Percentiles rank a stretch among this genome's conserved stretches.
Conservation (phyloP, 1,284 basidiomycete species). For the Cerrena zonata region DNA sequence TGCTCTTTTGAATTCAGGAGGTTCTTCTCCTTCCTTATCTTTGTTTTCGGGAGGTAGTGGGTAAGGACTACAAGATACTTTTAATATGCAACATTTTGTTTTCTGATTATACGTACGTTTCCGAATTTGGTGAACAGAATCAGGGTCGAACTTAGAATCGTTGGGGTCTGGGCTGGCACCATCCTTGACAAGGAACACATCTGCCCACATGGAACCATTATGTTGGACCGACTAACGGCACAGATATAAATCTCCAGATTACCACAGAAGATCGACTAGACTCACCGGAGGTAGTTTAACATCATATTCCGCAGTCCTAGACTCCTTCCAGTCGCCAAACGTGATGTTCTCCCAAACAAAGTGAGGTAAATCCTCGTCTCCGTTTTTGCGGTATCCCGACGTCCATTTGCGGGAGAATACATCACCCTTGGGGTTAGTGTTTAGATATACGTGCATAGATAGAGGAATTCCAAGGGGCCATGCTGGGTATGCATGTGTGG, state of each 20-base stretch:
- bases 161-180: slow-evolving; percentile 61
- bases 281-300: slow-evolving; percentile 71
- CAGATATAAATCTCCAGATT: background rate
- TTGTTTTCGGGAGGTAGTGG: slow-evolving; percentile 70
- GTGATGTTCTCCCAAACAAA: slow-evolving; percentile 80
- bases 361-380: slow-evolving; percentile 52
- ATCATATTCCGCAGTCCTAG: slow-evolving; percentile 57
- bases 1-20: slow-evolving; percentile 48
- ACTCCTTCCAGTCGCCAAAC: slow-evolving; percentile 76
- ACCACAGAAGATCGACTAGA: slow-evolving; percentile 4
- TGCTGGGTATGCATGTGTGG: slow-evolving; percentile 44
- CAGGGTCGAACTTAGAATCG: slow-evolving; percentile 44
- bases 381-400: slow-evolving; percentile 39
- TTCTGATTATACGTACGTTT: slow-evolving; percentile 59
- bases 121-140: slow-evolving; percentile 67
- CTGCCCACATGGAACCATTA: slow-evolving; percentile 82
- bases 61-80: slow-evolving; percentile 62
- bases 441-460: slow-evolving; percentile 73
- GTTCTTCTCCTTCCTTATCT: slow-evolving; percentile 78
- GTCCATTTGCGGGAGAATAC: slow-evolving; percentile 53
- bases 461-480: slow-evolving; percentile 58
- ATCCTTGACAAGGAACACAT: slow-evolving; percentile 74
- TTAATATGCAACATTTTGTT: slow-evolving; percentile 6
- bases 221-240: slow-evolving; percentile 60
- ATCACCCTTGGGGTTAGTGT: slow-evolving; percentile 56